phyloP scores from a whole-genome alignment of 2,329 filamentous ascomycete species.

The Diaporthe amygdali region DNA sequence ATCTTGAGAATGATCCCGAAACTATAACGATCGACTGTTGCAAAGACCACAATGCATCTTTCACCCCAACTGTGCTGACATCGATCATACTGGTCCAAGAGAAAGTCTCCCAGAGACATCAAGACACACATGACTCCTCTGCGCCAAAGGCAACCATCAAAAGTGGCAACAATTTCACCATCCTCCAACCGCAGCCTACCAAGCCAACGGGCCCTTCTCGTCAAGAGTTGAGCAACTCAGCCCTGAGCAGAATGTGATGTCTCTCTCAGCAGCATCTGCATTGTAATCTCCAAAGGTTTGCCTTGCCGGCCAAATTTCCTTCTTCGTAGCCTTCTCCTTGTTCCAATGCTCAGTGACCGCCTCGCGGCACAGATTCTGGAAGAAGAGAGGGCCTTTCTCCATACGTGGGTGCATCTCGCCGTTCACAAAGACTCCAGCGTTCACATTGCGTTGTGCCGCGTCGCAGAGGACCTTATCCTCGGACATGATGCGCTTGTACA shows the following conservation, averaged over 20 bases:
- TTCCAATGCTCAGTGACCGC: conserved; percentile 35
- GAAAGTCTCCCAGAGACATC: neutral
- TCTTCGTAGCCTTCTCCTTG: conserved; percentile 29
- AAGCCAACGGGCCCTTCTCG: conserved; percentile 12
- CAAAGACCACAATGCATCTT: neutral
- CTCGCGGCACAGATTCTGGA: conserved; percentile 34
- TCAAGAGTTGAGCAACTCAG: conserved; percentile 15
- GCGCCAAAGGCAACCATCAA: neutral
- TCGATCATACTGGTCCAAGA: neutral
- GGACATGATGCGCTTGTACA: conserved; percentile 68
- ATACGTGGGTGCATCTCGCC: conserved; percentile 66
- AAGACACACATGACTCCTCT: neutral
- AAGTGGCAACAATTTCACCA: neutral
- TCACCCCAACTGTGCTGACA: neutral
- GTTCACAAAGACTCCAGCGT: conserved; percentile 65
- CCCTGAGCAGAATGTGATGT: conserved; percentile 8
- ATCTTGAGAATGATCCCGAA: neutral
- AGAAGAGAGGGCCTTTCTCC: conserved; percentile 64
- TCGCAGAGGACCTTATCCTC: conserved; percentile 69
- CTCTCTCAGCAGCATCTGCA: conserved; percentile 9
- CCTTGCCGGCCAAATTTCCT: conserved; percentile 39
- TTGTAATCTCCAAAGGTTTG: conserved; percentile 27
- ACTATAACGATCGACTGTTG: neutral
- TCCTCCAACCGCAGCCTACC: neutral
- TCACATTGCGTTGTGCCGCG: conserved; percentile 64